Evolutionary conservation across 2,329 filamentous ascomycete species (phyloP), one percentile per base, ranked within the genome.

Genomic region (Botrytis squamosa): DNA sequence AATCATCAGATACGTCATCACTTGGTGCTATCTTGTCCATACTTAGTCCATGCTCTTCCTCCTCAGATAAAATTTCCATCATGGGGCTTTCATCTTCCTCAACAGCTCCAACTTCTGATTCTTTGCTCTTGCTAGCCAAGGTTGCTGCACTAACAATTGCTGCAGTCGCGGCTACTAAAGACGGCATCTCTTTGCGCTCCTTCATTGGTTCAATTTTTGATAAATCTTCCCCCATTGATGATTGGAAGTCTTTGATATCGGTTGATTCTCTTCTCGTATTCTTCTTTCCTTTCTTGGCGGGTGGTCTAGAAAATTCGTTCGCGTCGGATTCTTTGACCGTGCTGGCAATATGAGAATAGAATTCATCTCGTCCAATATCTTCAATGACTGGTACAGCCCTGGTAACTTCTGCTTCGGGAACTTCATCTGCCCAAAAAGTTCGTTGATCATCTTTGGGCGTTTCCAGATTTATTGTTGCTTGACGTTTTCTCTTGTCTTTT

Each of bases 1-100:
- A 80, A 76, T 86, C 83, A 75, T 86, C 83, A 78, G 85, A 84
- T 44, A 84, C 77, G 76, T 86, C 84, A 63, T 86, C 84, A 67
- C 79, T 79, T 20, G 81, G 73, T 52, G 81, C 78, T 75, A 82
- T 81, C 75, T 83, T 83, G 76, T 85, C 85, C 74, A 83, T 79
- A 65, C 79, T 80, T 79, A 83, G 83, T 49, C 82, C 82, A 63
- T 82, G 79, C 74, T 80, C 80, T 68, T 83, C 82, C 71, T 83
- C 83, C 74, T 82, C 83, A 59, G 78, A 81, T 73, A 81, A 40
- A 49, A 77, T 84, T 75, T 81, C 82, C 8, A 75, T 75, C 33
- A 80, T 81, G 75, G 82, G 82, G 73, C 81, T 82, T 71, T 83
- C 80, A 44, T 81, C 80, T 63, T 83, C 77, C 46, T 81, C 77